Evolutionary conservation across 768 basidiomycete species (phyloP), one percentile per base, ranked within the genome.

Genomic region (Panellus pusillus): DNA sequence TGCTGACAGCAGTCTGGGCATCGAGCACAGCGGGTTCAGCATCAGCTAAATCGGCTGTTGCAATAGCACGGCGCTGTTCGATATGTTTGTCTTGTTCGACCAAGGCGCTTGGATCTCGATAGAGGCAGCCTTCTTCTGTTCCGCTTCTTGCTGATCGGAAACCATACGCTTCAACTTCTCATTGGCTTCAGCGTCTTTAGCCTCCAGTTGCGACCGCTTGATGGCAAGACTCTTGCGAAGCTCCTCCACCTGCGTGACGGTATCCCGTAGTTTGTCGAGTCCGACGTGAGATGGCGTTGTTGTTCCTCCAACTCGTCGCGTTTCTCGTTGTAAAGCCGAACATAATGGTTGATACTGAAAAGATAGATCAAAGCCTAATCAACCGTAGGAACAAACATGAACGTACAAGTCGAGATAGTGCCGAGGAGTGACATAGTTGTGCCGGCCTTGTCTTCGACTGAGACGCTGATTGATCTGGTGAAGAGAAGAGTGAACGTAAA

Each of bases 361-460:
- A 39, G 47, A 27, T 45, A 37, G 18, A 39, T 51, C 13, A 58
- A 41, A 56, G 44, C 60, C 48, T 65, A 38, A 36, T n/a, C 27
- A 42, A 36, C 29, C 18, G 41, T 51, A 52, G 9, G 43, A 39
- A 44, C 44, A 27, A 51, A 46, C 54, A 58, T 49, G 54, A 6
- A 79, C 94, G 81, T 69, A 98, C 94, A 99, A 99, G 64, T 99
- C 97, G 52, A 99, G 80, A 70, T 98, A 99, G 70, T 99, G 97
- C 12, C 97, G 84, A 0, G 97, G 97, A 1, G 97, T 99, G 11
- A 95, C 92, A 68, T 97, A 92, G 68, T 97, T 95, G 69, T 93
- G 91, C 36, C 93, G 86, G n/a, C 95, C 96, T 74, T 94, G 93
- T 44, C 93, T 81, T 27, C 93, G 87, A 62, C 91, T 92, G 55